Evolutionary conservation across 2,329 filamentous ascomycete genomes (phyloP), one percentile per base, ranked within the genome.

Genomic region (Trichophyton schoenleinii): DNA sequence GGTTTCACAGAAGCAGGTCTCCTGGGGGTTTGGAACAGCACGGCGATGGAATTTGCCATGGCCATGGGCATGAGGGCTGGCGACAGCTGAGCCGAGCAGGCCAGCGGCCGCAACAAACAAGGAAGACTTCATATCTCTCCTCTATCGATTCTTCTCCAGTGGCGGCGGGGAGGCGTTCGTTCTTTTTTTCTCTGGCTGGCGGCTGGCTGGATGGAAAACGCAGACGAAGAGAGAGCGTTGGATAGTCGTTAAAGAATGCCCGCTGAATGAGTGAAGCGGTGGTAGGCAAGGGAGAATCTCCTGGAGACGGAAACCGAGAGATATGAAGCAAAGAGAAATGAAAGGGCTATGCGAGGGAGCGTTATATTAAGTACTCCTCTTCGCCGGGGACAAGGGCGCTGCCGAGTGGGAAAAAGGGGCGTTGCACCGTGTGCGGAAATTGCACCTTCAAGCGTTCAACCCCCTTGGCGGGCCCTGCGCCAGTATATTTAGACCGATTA

Each of bases 1-100:
- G 72, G 88, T 90, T 66, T 81, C 87, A 82, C 88, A 92, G 64
- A 81, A 81, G 72, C 87, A 90, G 60, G 75, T 73, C 52, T 62
- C 67, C 34, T 22, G 57, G 42, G 62, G 58, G 61, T 66, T 64
- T 57, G 68, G 64, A 48, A 68, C 69, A 48, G 75, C 79, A 61
- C 74, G 74, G 69, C 85, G 84, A 77, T 89, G 84, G 69, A 76
- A 71, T 66, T 80, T 75, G 69, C 80, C 76, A 68, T 78, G 75
- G 69, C 80, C 76, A 68, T 78, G 75, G 66, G 72, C 74, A 66
- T 79, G 74, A 77, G 85, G 73, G 77, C 80, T 71, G 79, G 86
- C 77, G 64, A 77, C 75, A 77, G 80, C 74, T 61, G 78, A 77
- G 68, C 77, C 77, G 65, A 80, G 72, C 57, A 80, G 68, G 63